A percentile compares a stretch with the other conserved stretches of the same genome.
Conservation (phyloP, 495 filamentous ascomycete species). For the Penicillium bovifimosum region DNA sequence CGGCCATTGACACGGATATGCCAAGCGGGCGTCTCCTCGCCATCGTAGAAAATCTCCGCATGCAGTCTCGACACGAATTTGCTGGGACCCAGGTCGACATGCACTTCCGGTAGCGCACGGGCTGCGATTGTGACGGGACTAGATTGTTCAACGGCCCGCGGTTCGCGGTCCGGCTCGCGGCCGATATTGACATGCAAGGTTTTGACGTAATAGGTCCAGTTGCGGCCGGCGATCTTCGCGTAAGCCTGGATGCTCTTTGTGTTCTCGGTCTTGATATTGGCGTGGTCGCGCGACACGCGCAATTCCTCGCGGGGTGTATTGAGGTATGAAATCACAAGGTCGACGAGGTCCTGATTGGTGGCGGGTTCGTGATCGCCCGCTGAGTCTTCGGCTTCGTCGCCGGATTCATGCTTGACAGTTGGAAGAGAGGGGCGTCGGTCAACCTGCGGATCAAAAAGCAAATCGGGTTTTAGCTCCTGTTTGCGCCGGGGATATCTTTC, state of each 20-base stretch:
- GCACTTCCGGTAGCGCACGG: conserved; percentile 50
- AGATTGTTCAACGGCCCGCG: conserved; percentile 38
- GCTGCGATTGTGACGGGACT: conserved; percentile 42
- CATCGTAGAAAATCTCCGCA: conserved; percentile 77
- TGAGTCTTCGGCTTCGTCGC: conserved; percentile 40
- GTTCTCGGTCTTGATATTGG: conserved; percentile 67
- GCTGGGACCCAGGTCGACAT: conserved; percentile 90
- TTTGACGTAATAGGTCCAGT: conserved; percentile 94
- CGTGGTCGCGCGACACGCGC: conserved; percentile 66
- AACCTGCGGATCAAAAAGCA: conserved; percentile 24
- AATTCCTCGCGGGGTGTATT: conserved; percentile 52
- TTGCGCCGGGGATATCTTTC: conserved; percentile 1
- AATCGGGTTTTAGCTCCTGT: conserved; percentile 9
- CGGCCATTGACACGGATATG: conserved; percentile 80
- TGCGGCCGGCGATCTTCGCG: conserved; percentile 83
- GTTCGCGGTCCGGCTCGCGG: conserved; percentile 60
- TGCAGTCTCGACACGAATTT: conserved; percentile 88
- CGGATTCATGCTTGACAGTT: conserved; percentile 31
- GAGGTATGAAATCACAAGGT: conserved; percentile 67
- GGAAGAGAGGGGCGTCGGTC: conserved; percentile 31
- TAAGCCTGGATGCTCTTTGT: conserved; percentile 75
- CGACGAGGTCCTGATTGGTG: conserved; percentile 60
- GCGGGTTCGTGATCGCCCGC: conserved; percentile 48
- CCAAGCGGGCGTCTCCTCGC: conserved; percentile 59
- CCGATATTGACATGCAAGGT: conserved; percentile 78